A percentile compares a stretch with the other conserved stretches of the same genome.
Conservation (phyloP, 371 early-diverging fungal genomes). For the Mortierella sp. region DNA sequence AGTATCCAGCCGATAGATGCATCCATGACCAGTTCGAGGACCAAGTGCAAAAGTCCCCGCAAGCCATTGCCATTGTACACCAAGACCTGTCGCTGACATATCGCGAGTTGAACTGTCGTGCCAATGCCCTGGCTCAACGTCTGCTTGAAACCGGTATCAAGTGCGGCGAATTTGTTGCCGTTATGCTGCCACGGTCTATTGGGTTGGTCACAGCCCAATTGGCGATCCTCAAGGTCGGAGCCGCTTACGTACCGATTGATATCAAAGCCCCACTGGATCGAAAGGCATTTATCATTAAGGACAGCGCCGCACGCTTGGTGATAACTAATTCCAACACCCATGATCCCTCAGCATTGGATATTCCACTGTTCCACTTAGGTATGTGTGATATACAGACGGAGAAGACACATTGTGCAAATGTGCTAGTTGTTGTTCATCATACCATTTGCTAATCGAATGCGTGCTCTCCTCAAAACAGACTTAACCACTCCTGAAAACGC, state of each 20-base stretch:
- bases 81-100: too few species aligned
- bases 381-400: not conserved
- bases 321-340: not conserved
- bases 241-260: not conserved
- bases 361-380: too few species aligned
- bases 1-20: not conserved
- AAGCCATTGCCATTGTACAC: too few species aligned
- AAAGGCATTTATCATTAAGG: not conserved
- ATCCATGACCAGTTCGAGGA: too few species aligned
- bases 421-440: too few species aligned
- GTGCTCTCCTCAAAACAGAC: too few species aligned
- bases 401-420: too few species aligned
- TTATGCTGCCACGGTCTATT: not conserved
- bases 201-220: not conserved
- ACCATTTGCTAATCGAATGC: not conserved
- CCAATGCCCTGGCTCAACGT: not conserved
- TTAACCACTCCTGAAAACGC: too few species aligned
- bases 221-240: slow-evolving; percentile 2
- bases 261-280: not conserved
- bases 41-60: too few species aligned
- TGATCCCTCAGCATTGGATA: not conserved
- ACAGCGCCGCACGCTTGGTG: not conserved
- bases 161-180: not conserved
- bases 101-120: not conserved
- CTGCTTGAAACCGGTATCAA: not conserved